phyloP scores from a whole-genome alignment of 2,329 filamentous ascomycete species.

The Cordyceps fumosorosea region DNA sequence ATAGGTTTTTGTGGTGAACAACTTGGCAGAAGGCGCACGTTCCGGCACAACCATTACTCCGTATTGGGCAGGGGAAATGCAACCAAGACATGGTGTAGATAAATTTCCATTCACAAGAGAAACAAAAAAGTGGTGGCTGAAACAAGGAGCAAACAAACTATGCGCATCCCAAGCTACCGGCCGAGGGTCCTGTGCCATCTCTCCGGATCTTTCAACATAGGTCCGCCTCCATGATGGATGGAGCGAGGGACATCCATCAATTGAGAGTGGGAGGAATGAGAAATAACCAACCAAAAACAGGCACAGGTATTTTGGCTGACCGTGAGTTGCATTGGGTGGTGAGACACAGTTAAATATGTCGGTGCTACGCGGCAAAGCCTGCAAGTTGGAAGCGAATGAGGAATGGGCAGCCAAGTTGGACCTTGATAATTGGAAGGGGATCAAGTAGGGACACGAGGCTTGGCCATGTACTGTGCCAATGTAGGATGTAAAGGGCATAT shows the following conservation, averaged over 20 bases:
- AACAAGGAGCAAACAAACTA: slow-evolving; percentile 6
- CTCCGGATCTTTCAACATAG: background rate
- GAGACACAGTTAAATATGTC: background rate
- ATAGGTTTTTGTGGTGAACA: no score
- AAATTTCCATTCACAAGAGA: background rate
- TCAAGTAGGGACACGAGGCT: no score
- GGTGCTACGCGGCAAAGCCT: background rate
- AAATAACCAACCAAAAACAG: no score
- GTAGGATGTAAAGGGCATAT: background rate
- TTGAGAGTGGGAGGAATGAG: background rate
- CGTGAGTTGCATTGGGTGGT: slow-evolving; percentile 3
- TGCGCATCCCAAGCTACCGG: background rate
- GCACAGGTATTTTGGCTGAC: background rate
- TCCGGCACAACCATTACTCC: no score
- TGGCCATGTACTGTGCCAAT: background rate
- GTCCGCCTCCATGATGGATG: background rate
- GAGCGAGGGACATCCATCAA: background rate
- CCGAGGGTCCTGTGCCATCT: background rate
- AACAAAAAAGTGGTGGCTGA: slow-evolving; percentile 1
- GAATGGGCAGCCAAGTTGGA: background rate
- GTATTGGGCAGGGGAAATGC: background rate
- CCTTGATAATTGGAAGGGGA: no score
- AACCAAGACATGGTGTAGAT: slow-evolving; percentile 2
- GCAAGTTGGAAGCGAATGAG: background rate
- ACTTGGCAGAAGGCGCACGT: no score